These are phyloP conservation scores for Edaphochlamys debaryana DNA, from an alignment of 139 green algal species.

Conservation along the genomic window DNA sequence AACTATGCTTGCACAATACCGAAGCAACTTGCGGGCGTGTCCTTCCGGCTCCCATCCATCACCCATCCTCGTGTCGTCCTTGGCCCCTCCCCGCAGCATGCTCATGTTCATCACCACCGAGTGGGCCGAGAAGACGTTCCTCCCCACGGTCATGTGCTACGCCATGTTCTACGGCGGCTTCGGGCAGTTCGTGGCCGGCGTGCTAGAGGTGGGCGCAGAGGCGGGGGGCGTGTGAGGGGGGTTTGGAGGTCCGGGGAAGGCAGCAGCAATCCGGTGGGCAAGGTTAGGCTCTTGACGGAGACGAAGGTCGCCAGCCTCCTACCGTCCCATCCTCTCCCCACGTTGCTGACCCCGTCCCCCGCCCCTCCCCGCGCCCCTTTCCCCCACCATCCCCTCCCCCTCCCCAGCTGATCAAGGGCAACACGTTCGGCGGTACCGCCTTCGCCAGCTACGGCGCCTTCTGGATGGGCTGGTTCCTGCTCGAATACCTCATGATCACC, in stretches of 20 bases:
- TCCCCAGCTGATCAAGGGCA: slow-evolving; percentile 68
- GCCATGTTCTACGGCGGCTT: slow-evolving; percentile 74
- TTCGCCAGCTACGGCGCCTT: slow-evolving; percentile 77
- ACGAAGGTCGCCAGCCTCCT: no score
- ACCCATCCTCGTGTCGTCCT: no score
- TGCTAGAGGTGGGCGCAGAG: slow-evolving; percentile 66
- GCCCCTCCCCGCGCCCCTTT: neutral
- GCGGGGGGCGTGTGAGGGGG: no score
- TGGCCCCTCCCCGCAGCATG: neutral
- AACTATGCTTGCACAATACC: neutral
- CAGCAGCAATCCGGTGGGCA: no score
- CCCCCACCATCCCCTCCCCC: neutral
- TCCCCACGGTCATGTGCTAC: slow-evolving; percentile 57
- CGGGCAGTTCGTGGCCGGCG: slow-evolving; percentile 74
- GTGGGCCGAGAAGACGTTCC: slow-evolving; percentile 33
- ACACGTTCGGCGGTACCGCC: slow-evolving; percentile 78
- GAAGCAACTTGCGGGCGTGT: neutral
- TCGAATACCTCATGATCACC: slow-evolving; percentile 15
- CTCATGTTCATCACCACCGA: neutral
- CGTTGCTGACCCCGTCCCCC: neutral
- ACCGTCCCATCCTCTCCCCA: neutral
- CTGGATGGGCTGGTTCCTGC: slow-evolving; percentile 70
- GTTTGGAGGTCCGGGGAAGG: no score
- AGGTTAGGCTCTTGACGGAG: no score
- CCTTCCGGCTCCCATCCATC: no score